Conservation (phyloP, 495 filamentous ascomycete species). For the Hypoxylon lenormandii region DNA sequence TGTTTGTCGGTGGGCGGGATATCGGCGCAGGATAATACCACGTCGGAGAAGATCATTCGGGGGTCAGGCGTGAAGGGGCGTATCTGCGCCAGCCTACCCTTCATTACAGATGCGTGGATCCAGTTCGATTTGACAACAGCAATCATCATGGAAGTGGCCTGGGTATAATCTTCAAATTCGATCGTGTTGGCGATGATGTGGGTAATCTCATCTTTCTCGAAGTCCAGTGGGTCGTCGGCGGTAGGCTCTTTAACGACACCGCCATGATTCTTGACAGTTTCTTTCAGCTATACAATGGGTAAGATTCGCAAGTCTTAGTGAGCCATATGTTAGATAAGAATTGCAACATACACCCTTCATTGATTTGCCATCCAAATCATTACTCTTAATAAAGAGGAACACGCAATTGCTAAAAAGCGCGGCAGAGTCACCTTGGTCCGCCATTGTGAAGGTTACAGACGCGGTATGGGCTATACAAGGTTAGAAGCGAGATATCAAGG, state of each 20-base stretch:
- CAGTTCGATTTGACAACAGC: conserved; percentile 87
- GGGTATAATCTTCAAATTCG: conserved; percentile 85
- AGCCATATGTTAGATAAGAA: background rate
- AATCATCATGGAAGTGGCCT: conserved; percentile 76
- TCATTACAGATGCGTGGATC: conserved; percentile 75
- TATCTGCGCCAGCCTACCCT: conserved; percentile 76
- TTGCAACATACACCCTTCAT: conserved; percentile 59
- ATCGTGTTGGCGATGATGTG: conserved; percentile 86
- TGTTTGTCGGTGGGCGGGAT: conserved; percentile 91
- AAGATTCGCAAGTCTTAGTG: conserved; percentile 48
- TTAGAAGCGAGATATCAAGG: background rate
- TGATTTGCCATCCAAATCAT: conserved; percentile 53
- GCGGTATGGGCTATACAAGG: conserved; percentile 13
- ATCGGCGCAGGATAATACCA: conserved; percentile 78
- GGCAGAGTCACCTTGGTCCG: conserved; percentile 47
- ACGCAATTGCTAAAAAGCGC: conserved; percentile 54
- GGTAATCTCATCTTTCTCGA: conserved; percentile 74
- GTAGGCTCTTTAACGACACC: conserved; percentile 63
- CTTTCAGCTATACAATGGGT: conserved; percentile 59
- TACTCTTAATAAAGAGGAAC: conserved; percentile 62
- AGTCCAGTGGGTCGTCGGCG: conserved; percentile 61
- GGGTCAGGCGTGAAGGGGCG: conserved; percentile 91
- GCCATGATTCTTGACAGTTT: conserved; percentile 66
- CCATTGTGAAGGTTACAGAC: conserved; percentile 49
- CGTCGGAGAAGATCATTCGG: conserved; percentile 84